Percentiles rank a stretch among this genome's conserved stretches.
Evolutionary conservation across 495 filamentous ascomycete species (phyloP).

Genomic region (Podospora pseudoanserina): DNA sequence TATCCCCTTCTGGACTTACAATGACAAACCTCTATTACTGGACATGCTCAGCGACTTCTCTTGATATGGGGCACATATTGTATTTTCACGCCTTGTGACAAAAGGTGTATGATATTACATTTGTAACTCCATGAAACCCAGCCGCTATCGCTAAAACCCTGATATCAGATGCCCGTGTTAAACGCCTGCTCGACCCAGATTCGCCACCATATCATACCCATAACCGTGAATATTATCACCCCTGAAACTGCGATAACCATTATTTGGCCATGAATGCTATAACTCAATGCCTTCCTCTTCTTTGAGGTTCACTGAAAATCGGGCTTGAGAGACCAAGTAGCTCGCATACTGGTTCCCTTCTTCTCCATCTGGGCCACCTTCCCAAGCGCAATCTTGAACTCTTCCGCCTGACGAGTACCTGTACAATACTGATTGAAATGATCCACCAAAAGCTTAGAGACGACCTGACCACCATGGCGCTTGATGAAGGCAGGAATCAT

Average conservation of each 20-base stretch:
- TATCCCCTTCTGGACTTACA: not conserved
- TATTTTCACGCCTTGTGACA: not conserved
- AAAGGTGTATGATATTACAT: not conserved
- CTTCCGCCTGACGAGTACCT: slow-evolving; percentile 36
- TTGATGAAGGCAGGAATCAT: slow-evolving; percentile 72
- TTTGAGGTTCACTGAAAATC: slow-evolving; percentile 20
- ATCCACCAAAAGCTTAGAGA: slow-evolving; percentile 73
- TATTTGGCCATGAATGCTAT: not conserved
- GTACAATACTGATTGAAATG: slow-evolving; percentile 60
- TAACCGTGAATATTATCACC: not conserved
- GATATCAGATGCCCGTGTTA: not conserved
- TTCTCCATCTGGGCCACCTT: slow-evolving; percentile 49
- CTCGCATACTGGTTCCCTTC: slow-evolving; percentile 39
- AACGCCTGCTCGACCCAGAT: not conserved
- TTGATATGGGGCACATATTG: too few species aligned
- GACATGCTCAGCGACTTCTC: too few species aligned
- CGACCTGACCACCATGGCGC: slow-evolving; percentile 65
- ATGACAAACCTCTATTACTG: not conserved
- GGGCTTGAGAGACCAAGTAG: slow-evolving; percentile 40
- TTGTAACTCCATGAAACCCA: not conserved
- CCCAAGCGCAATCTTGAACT: slow-evolving; percentile 48
- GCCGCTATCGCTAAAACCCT: not conserved
- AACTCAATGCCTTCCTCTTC: not conserved
- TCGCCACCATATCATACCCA: not conserved
- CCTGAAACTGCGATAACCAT: not conserved